Evolutionary conservation across 164 flowering plant species (phyloP), one percentile per base, ranked within the genome.

Genomic region (Vitis rotundifolia): DNA sequence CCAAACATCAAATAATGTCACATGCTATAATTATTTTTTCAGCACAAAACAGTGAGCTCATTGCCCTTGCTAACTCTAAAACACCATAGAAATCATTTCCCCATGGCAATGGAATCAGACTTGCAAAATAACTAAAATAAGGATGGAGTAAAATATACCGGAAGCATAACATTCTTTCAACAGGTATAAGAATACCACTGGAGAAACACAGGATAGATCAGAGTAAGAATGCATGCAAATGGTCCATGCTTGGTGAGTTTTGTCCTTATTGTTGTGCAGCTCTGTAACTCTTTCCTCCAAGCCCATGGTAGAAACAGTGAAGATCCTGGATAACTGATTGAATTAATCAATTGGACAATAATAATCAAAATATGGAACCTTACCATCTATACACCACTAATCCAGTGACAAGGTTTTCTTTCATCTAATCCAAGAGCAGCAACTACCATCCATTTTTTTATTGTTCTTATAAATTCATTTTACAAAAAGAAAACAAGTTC

Each of bases 101-200:
- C 22, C 51, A 9, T 11, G 51, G 49, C 54, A 49, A 63, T 28
- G 16, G 11, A 44, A 12, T 15, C 64, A 48, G 2, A 29, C 50
- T 48, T 5, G 18, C 53, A 54, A 51, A 37, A 64, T 22, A 66
- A 26, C 5, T 31, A 31, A 53, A 64, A 16, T 14, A 68, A 68
- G 10, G 49, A 50, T 16, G n/a, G 6, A 11, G 58, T 47, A 73
- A 64, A 49, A 29, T 19, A 59, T 85, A 95, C 99, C 97, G 63
- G 64, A 68, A 58, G 76, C 57, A 76, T 95, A 95, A 71, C 93
- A 89, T 75, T 81, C 92, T 75, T 90, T 95, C 68, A 95, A 69
- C 66, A 95, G 90, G 83, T 80, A 90, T 49, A 90, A 67, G 77
- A 93, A 95, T 31, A 90, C 86, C 31, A 89, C 71, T 19, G 99